These are phyloP conservation scores for Sclerotinia sclerotiorum DNA, from an alignment of 2,329 filamentous ascomycete genomes.

Conservation along the genomic window DNA sequence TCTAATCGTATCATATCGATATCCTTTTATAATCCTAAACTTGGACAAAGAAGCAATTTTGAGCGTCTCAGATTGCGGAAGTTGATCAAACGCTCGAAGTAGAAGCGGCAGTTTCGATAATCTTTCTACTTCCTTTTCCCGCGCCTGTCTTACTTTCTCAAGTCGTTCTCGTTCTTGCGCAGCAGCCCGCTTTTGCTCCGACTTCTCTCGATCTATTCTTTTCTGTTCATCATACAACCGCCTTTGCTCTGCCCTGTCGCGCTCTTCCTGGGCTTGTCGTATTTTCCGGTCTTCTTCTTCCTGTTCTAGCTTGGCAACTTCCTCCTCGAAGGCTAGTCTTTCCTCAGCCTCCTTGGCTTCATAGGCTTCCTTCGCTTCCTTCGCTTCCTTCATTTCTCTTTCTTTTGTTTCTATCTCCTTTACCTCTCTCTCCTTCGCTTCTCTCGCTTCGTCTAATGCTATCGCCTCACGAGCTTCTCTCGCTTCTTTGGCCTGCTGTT, in stretches of 20 bases:
- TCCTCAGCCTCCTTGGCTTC: constrained; percentile 35
- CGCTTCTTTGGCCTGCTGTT: constrained; percentile 30
- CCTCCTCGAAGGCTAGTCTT: constrained; percentile 40
- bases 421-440: constrained; percentile 31
- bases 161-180: constrained; percentile 47
- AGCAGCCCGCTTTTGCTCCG: constrained; percentile 38
- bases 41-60: constrained; percentile 50
- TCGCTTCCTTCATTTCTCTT: constrained; percentile 28
- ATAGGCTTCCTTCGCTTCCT: constrained; percentile 28
- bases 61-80: constrained; percentile 51
- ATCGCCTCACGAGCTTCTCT: constrained; percentile 40
- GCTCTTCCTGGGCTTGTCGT: constrained; percentile 35
- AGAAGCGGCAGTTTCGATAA: constrained; percentile 59
- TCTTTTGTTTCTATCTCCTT: constrained; percentile 26
- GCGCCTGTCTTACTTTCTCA: constrained; percentile 49
- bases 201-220: constrained; percentile 43
- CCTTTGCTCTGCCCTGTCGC: constrained; percentile 41
- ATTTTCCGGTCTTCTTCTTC: constrained; percentile 38
- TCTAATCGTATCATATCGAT: constrained; percentile 63
- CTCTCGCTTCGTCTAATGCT: constrained; percentile 33
- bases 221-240: constrained; percentile 41
- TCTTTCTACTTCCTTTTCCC: constrained; percentile 56
- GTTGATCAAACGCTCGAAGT: constrained; percentile 59
- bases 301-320: constrained; percentile 37
- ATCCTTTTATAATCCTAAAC: constrained; percentile 58